Evolutionary conservation across 352 stramenopile genomes (phyloP).

Genomic region (Globisporangium canariense): DNA sequence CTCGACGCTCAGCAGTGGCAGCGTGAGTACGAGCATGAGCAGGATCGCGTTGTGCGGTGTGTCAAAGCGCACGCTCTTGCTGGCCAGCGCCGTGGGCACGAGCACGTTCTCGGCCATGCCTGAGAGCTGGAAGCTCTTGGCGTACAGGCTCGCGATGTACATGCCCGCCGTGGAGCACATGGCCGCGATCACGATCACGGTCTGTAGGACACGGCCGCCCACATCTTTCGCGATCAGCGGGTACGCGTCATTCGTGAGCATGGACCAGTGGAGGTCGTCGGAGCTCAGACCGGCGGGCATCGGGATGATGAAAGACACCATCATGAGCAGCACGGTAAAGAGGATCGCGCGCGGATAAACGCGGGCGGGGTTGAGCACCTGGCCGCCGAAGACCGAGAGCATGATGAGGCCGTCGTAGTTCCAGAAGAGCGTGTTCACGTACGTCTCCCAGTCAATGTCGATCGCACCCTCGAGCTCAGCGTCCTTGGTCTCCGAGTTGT

Average conservation of each 20-base stretch:
- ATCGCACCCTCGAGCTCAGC: conserved; percentile 26
- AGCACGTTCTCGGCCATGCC: conserved; percentile 74
- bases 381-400: conserved; percentile 86
- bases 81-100: conserved; percentile 66
- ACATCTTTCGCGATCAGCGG: conserved; percentile 59
- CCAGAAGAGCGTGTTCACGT: conserved; percentile 95
- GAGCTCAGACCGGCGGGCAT: conserved; percentile 56
- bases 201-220: conserved; percentile 68
- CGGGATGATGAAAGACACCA: conserved; percentile 85
- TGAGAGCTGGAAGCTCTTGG: conserved; percentile 78
- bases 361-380: conserved; percentile 82
- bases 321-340: conserved; percentile 65
- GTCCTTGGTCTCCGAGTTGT: conserved; percentile 17
- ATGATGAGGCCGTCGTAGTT: conserved; percentile 94
- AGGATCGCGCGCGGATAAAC: conserved; percentile 87
- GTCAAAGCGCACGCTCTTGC: conserved; percentile 29
- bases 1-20: conserved; percentile 45
- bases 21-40: conserved; percentile 15
- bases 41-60: conserved; percentile 33
- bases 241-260: conserved; percentile 80
- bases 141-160: conserved; percentile 77
- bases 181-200: conserved; percentile 69
- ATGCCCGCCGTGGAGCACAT: conserved; percentile 81
- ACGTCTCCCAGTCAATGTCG: conserved; percentile 71
- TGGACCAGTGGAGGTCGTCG: conserved; percentile 4